Percentiles rank a stretch among this genome's conserved stretches.
These are phyloP conservation scores for Epichloe gansuensis DNA, from an alignment of 2,329 filamentous ascomycete genomes.

Conservation along the genomic window DNA sequence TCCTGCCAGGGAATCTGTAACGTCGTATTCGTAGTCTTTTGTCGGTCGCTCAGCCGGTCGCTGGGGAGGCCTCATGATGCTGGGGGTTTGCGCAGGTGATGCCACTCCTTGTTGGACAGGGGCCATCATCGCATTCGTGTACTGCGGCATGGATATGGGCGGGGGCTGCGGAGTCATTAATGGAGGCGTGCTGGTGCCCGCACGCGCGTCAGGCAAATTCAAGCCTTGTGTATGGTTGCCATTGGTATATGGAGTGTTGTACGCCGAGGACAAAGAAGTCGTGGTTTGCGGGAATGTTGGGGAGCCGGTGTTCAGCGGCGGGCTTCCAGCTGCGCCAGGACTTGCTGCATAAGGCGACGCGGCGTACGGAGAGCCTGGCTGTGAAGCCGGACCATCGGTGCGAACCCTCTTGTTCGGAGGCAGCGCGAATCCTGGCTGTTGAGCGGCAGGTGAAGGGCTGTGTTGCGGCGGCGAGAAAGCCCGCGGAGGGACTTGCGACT, in stretches of 20 bases:
- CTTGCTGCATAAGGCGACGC: slow-evolving; percentile 37
- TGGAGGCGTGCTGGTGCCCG: slow-evolving; percentile 18
- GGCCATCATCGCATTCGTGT: slow-evolving; percentile 18
- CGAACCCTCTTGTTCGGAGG: slow-evolving; percentile 55
- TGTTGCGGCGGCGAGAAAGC: slow-evolving; percentile 51
- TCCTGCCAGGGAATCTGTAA: slow-evolving; percentile 70
- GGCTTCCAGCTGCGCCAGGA: slow-evolving; percentile 29
- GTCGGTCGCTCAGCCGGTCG: slow-evolving; percentile 48
- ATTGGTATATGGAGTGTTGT: slow-evolving; percentile 26
- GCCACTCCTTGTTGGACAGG: slow-evolving; percentile 14
- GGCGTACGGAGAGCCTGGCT: slow-evolving; percentile 50
- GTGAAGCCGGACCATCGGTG: slow-evolving; percentile 52
- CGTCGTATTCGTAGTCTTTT: slow-evolving; percentile 55
- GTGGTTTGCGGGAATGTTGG: slow-evolving; percentile 23
- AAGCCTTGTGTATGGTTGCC: slow-evolving; percentile 23
- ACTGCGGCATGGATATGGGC: slow-evolving; percentile 13
- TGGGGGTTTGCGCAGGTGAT: slow-evolving; percentile 16
- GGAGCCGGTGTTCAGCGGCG: slow-evolving; percentile 24
- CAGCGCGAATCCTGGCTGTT: slow-evolving; percentile 39
- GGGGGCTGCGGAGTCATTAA: slow-evolving; percentile 19
- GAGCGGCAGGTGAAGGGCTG: slow-evolving; percentile 46
- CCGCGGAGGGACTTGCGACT: slow-evolving; percentile 36
- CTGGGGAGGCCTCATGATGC: slow-evolving; percentile 44
- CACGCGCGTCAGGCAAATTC: slow-evolving; percentile 22
- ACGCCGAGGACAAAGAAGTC: slow-evolving; percentile 19